Evolutionary conservation across 352 stramenopile species (phyloP).

Genomic region (Globisporangium canariense): DNA sequence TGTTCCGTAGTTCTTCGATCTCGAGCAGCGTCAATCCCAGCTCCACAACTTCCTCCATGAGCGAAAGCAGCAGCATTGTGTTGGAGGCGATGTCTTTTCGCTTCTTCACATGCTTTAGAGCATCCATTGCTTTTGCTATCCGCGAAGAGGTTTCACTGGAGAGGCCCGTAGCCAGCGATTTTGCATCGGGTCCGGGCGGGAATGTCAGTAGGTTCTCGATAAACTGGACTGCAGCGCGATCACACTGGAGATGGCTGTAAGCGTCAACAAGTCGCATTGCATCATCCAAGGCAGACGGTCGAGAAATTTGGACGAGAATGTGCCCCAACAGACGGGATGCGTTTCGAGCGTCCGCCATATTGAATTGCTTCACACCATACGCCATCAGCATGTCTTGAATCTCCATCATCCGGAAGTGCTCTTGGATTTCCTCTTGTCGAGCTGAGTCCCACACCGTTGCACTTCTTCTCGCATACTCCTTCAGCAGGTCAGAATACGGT

Average conservation of each 20-base stretch:
- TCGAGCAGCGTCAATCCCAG: constrained; percentile 50
- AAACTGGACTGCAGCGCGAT: constrained; percentile 51
- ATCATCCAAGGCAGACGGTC: constrained; percentile 45
- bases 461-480: constrained; percentile 35
- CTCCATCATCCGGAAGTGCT: constrained; percentile 67
- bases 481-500: constrained; percentile 54
- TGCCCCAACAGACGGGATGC: constrained; percentile 48
- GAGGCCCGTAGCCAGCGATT: background rate
- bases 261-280: constrained; percentile 61
- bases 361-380: constrained; percentile 57
- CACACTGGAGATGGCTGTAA: constrained; percentile 46
- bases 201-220: constrained; percentile 61
- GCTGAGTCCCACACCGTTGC: constrained; percentile 37
- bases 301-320: constrained; percentile 51
- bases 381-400: constrained; percentile 72
- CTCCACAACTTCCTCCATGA: constrained; percentile 52
- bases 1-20: constrained; percentile 26
- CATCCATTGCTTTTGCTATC: constrained; percentile 21
- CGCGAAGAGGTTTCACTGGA: constrained; percentile 15
- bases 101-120: constrained; percentile 43
- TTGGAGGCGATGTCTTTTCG: constrained; percentile 19
- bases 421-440: constrained; percentile 48
- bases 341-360: constrained; percentile 45
- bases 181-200: constrained; percentile 2
- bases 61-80: constrained; percentile 29